Evolutionary conservation across 495 filamentous ascomycete genomes (phyloP).

Genomic region (Neurospora sp.): DNA sequence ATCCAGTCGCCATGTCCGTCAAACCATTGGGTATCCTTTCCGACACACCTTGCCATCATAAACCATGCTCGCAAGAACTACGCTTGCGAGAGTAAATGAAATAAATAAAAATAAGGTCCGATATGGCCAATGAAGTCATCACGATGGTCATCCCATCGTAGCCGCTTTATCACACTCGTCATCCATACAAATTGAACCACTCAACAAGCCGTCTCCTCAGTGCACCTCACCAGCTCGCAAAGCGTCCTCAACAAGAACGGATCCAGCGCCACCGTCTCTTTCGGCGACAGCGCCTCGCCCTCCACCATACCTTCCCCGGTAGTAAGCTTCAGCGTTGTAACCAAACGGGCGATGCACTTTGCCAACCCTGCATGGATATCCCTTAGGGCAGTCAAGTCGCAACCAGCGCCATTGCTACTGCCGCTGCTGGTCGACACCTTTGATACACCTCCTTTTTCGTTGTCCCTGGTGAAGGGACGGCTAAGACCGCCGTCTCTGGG

Average conservation of each 20-base stretch:
- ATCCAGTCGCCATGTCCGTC: background rate
- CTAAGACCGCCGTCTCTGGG: background rate
- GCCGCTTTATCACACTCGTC: background rate
- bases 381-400: slow-evolving; percentile 7
- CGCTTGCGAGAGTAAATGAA: background rate
- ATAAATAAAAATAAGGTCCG: background rate
- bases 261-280: slow-evolving; percentile 17
- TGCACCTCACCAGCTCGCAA: slow-evolving; percentile 32
- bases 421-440: background rate
- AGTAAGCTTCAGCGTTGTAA: slow-evolving; percentile 26
- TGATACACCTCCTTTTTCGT: background rate
- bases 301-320: slow-evolving; percentile 3
- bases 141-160: background rate
- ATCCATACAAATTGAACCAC: background rate
- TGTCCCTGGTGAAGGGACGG: slow-evolving; percentile 11
- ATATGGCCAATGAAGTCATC: background rate
- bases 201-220: slow-evolving; percentile 19
- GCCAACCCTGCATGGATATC: slow-evolving; percentile 28
- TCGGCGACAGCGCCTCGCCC: background rate
- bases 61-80: background rate
- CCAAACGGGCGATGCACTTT: slow-evolving; percentile 27
- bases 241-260: slow-evolving; percentile 30
- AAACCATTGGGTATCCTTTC: background rate
- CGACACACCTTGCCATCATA: background rate
- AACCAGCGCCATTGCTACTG: background rate